These are phyloP conservation scores for Metschnikowia henanensis DNA, from an alignment of 805 yeast genomes.

Conservation along the genomic window DNA sequence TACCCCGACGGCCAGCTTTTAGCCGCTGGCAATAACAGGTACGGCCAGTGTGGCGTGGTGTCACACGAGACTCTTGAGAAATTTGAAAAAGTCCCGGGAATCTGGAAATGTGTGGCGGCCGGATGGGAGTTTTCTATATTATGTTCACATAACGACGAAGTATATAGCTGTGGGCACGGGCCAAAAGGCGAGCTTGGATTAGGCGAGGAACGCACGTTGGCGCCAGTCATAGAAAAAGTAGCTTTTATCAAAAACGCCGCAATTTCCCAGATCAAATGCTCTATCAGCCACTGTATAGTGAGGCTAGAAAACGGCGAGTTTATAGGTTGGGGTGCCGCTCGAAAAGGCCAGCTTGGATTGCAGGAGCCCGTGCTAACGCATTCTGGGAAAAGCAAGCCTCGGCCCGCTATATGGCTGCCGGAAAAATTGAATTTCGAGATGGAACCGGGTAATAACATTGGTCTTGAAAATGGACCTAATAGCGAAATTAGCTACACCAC, in stretches of 20 bases:
- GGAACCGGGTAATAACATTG: too few species aligned
- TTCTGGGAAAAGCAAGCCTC: constrained; percentile 14
- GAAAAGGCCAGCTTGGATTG: constrained; percentile 55
- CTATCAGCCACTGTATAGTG: constrained; percentile 48
- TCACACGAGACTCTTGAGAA: constrained; percentile 1
- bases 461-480: too few species aligned
- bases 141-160: constrained; percentile 36
- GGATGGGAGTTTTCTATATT: constrained; percentile 81
- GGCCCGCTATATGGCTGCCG: constrained; percentile 26
- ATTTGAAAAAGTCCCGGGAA: constrained; percentile 23
- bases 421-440: constrained; percentile 17
- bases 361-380: background rate
- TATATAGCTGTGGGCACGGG: constrained; percentile 64
- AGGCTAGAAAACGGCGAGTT: constrained; percentile 41
- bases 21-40: constrained; percentile 57
- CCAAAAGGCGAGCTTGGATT: constrained; percentile 73
- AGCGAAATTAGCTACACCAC: constrained; percentile 34
- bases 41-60: constrained; percentile 52
- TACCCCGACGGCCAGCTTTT: constrained; percentile 51
- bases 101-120: constrained; percentile 53
- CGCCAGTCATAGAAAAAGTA: background rate
- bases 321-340: constrained; percentile 68
- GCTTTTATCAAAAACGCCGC: constrained; percentile 11
- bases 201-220: constrained; percentile 20
- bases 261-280: constrained; percentile 26